A percentile compares a stretch with the other conserved stretches of the same genome.
Evolutionary conservation across 768 basidiomycete genomes (phyloP).

Genomic region (Filobasidium wieringae): DNA sequence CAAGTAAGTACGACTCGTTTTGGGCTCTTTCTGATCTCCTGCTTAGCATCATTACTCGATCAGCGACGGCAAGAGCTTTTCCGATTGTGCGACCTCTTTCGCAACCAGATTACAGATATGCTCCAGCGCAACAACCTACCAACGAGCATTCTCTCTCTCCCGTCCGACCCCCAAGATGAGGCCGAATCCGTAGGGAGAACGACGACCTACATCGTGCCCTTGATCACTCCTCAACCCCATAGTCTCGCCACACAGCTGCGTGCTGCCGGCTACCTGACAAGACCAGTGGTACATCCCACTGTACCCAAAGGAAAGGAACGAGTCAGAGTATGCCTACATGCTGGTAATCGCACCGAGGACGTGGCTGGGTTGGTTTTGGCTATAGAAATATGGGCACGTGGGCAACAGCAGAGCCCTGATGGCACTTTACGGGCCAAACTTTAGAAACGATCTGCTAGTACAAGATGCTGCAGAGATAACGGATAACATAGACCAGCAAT

Average conservation of each 20-base stretch:
- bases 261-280: conserved; percentile 33
- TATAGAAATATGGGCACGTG: conserved; percentile 38
- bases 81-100: background rate
- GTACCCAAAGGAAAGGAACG: conserved; percentile 77
- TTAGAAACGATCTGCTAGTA: too few species aligned
- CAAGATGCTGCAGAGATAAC: too few species aligned
- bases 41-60: background rate
- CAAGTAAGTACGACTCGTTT: conserved; percentile 41
- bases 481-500: too few species aligned
- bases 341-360: conserved; percentile 56
- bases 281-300: conserved; percentile 53
- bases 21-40: background rate
- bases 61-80: conserved; percentile 1
- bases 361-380: conserved; percentile 50
- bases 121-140: background rate
- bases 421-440: too few species aligned
- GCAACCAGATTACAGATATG: background rate
- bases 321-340: conserved; percentile 77
- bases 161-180: background rate
- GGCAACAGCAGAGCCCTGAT: too few species aligned
- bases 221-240: conserved; percentile 65
- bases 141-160: background rate
- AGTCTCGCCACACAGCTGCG: conserved; percentile 59
- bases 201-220: conserved; percentile 68
- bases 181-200: conserved; percentile 7